Conservation (phyloP, 2,329 filamentous ascomycete genomes). For the Dothidotthia symphoricarpi region DNA sequence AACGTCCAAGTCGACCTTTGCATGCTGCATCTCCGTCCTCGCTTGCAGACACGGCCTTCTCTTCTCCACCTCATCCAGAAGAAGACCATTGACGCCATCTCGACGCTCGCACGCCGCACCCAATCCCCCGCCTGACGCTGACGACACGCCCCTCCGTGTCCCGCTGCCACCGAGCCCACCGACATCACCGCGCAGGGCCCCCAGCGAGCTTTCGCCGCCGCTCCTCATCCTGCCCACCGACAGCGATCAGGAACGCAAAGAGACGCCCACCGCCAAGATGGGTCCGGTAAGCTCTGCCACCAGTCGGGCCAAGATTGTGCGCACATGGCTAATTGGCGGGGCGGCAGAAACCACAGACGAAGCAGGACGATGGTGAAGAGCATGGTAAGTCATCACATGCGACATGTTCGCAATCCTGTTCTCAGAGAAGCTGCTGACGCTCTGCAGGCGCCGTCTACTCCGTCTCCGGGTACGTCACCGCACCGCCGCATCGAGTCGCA, state of each 20-base stretch:
- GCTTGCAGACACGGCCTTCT: conserved; percentile 59
- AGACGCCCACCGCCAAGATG: conserved; percentile 32
- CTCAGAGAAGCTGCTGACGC: conserved; percentile 12
- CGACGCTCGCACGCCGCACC: conserved; percentile 31
- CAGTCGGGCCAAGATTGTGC: conserved; percentile 1
- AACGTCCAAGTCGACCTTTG: conserved; percentile 27
- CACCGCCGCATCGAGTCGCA: conserved; percentile 10
- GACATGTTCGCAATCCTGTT: too few species aligned
- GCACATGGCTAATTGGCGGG: conserved; percentile 28
- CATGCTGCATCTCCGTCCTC: conserved; percentile 60
- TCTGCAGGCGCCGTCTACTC: conserved; percentile 63
- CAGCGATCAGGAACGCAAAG: conserved; percentile 13
- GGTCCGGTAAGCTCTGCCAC: conserved; percentile 37
- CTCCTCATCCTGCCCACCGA: conserved; percentile 22
- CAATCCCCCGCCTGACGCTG: conserved; percentile 20
- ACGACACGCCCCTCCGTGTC: conserved; percentile 30
- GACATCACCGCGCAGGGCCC: conserved; percentile 30
- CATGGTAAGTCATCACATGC: conserved; percentile 49
- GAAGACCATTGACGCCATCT: conserved; percentile 50
- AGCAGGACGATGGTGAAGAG: conserved; percentile 35
- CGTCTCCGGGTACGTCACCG: conserved; percentile 58
- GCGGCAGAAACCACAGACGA: conserved; percentile 34
- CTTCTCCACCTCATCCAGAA: conserved; percentile 60
- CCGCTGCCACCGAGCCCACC: conserved; percentile 40
- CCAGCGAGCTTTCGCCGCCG: conserved; percentile 23